phyloP scores from a whole-genome alignment of 2,329 filamentous ascomycete genomes.

The Didymellaceae sp. region DNA sequence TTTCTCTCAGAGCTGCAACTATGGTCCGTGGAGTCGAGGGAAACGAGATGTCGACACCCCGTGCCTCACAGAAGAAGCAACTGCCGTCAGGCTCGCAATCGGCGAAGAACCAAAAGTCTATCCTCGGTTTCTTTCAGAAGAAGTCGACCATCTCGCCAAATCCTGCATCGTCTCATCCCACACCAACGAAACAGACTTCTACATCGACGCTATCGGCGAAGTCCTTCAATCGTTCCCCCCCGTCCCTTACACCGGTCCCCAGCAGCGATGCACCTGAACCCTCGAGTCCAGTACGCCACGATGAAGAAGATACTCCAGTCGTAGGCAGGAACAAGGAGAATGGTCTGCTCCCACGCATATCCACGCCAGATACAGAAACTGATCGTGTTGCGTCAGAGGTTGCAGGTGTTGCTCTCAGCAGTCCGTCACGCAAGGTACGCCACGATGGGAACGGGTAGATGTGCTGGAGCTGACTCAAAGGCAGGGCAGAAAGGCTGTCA shows the following conservation, averaged over 20 bases:
- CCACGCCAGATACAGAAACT: conserved; percentile 51
- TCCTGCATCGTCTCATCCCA: conserved; percentile 42
- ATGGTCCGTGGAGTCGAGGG: conserved; percentile 57
- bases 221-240: conserved; percentile 39
- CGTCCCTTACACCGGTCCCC: conserved; percentile 72
- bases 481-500: conserved; percentile 70
- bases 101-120: conserved; percentile 70
- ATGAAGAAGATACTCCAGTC: conserved; percentile 50
- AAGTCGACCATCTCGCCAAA: conserved; percentile 58
- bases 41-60: conserved; percentile 55
- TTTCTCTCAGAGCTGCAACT: not conserved
- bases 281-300: conserved; percentile 72
- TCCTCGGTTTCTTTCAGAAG: conserved; percentile 80
- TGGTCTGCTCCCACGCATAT: conserved; percentile 54
- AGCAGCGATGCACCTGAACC: conserved; percentile 79
- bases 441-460: not conserved
- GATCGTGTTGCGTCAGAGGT: conserved; percentile 51
- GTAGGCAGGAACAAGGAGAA: conserved; percentile 60
- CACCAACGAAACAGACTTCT: conserved; percentile 35
- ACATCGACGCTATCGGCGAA: conserved; percentile 38
- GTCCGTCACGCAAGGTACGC: conserved; percentile 79
- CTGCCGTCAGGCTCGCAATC: conserved; percentile 55
- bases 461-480: not conserved
- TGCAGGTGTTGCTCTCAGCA: conserved; percentile 62
- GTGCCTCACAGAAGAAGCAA: conserved; percentile 55